Evolutionary conservation across 2,329 filamentous ascomycete species (phyloP).

Genomic region (Fusarium metavorans): DNA sequence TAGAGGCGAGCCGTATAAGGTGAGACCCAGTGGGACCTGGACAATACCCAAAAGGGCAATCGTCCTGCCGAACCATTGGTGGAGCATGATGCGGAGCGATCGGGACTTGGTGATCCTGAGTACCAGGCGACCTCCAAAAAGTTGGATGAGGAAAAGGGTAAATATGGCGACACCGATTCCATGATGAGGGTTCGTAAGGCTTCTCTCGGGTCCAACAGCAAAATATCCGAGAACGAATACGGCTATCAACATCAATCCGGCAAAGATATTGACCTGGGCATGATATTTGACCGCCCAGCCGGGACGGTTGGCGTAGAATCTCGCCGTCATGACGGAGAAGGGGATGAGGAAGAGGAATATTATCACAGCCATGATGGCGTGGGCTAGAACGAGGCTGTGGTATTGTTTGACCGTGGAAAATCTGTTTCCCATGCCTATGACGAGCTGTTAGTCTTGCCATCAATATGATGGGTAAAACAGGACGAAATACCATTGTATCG

Average conservation of each 20-base stretch:
- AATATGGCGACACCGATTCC: slow-evolving; percentile 86
- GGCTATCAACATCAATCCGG: slow-evolving; percentile 75
- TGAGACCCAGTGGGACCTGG: slow-evolving; percentile 89
- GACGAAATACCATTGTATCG: slow-evolving; percentile 78
- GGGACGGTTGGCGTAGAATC: slow-evolving; percentile 75
- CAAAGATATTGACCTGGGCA: slow-evolving; percentile 79
- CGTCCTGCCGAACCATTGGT: slow-evolving; percentile 87
- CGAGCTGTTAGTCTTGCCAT: slow-evolving; percentile 27
- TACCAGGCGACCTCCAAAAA: slow-evolving; percentile 76
- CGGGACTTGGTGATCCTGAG: slow-evolving; percentile 62
- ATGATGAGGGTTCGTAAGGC: slow-evolving; percentile 85
- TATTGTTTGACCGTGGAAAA: slow-evolving; percentile 78
- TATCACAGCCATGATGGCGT: slow-evolving; percentile 78
- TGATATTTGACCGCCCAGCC: slow-evolving; percentile 75
- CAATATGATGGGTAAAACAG: too few relatives aligned
- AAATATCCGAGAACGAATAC: slow-evolving; percentile 82
- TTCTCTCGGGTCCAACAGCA: slow-evolving; percentile 79
- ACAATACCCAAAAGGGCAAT: slow-evolving; percentile 85
- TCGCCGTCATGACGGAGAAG: slow-evolving; percentile 77
- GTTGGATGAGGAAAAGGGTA: slow-evolving; percentile 77
- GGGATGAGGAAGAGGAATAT: slow-evolving; percentile 82
- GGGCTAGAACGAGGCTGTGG: slow-evolving; percentile 75
- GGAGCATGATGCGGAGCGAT: slow-evolving; percentile 72
- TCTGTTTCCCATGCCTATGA: slow-evolving; percentile 82
- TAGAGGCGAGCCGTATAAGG: slow-evolving; percentile 90